Base-by-base conservation (phyloP, 805 yeast genomes). In the Wickerhamomyces subpelliculosus region DNA sequence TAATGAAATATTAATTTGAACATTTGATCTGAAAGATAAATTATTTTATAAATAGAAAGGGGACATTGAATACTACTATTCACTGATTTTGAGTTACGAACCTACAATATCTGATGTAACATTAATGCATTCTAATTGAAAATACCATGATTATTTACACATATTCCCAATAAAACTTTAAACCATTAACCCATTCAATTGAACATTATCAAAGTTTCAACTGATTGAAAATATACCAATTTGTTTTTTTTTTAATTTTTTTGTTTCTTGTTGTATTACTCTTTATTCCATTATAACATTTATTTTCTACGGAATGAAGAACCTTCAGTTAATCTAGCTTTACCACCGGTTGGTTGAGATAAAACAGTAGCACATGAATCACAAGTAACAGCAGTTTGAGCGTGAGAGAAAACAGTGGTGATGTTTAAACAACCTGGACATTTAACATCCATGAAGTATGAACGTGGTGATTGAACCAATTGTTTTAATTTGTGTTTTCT, bases 321-420 rank as follows among this genome's bases (percentile, higher is more conserved):
- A 72, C 99, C 99, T 78, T 94, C 98, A 60, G 97, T 88, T 69
- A 93, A 81, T 75, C 84, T 88, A 66, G 97, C 97, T 81, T 93
- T 93, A 79, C 99, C 99, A 80, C 99, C 99, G 56, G 97, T 84
- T 68, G 99, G 99, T 65, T 94, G 83, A 76, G 97, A 89, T 67
- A 93, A 84, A 52, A 93, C 97, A 55, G 96, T 87, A 57, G 97
- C 82, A 77, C 99, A 93, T 41, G 95, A 80, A 66, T 94, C 97
- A 80, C 99, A 93, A 64, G 96, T 84, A 64, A 93, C 98, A 62
- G 97, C 97, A 61, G 98, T 93, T 80, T 93, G 98, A 57, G 99
- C 97, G 73, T 93, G 98, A 52, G 97, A 90, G 85, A 93, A 93
- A 57, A 93, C 97, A 58, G 97, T 90, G 73, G 98, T 88, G 78